phyloP scores from a whole-genome alignment of 2,329 filamentous ascomycete genomes.

The Paraphaeosphaeria sporulosa region DNA sequence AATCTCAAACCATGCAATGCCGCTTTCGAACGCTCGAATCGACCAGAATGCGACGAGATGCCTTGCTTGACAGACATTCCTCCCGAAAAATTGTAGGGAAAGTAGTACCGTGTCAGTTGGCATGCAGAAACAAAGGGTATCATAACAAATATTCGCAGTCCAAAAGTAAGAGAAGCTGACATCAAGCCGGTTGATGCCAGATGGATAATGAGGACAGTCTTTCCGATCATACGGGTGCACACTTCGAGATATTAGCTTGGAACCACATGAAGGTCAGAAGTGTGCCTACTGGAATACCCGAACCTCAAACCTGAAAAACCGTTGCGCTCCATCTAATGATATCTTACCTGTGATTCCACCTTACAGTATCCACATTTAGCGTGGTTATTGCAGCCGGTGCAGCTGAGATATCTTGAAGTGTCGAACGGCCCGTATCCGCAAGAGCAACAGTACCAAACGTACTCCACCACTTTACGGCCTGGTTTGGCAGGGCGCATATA shows the following conservation, averaged over 20 bases:
- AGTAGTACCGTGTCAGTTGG: background rate
- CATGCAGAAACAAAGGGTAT: constrained; percentile 7
- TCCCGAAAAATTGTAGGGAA: background rate
- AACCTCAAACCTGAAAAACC: background rate
- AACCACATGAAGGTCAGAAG: background rate
- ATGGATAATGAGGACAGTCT: background rate
- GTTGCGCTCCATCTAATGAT: background rate
- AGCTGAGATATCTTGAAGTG: background rate
- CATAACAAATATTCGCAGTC: background rate
- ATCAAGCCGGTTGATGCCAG: background rate
- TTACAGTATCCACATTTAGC: background rate
- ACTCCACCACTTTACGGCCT: background rate
- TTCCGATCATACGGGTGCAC: background rate
- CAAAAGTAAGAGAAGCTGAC: background rate
- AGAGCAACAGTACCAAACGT: constrained; percentile 5
- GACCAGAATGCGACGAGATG: background rate
- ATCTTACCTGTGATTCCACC: background rate
- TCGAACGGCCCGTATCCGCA: background rate
- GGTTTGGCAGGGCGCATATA: background rate
- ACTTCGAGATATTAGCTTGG: background rate
- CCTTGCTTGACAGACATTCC: background rate
- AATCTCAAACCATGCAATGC: background rate
- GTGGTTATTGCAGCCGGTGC: constrained; percentile 1
- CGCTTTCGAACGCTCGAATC: background rate
- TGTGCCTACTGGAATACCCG: background rate